A percentile compares a stretch with the other conserved stretches of the same genome.
These are phyloP conservation scores for Thelephora aurantiotincta DNA, from an alignment of 768 basidiomycete genomes.

Conservation along the genomic window DNA sequence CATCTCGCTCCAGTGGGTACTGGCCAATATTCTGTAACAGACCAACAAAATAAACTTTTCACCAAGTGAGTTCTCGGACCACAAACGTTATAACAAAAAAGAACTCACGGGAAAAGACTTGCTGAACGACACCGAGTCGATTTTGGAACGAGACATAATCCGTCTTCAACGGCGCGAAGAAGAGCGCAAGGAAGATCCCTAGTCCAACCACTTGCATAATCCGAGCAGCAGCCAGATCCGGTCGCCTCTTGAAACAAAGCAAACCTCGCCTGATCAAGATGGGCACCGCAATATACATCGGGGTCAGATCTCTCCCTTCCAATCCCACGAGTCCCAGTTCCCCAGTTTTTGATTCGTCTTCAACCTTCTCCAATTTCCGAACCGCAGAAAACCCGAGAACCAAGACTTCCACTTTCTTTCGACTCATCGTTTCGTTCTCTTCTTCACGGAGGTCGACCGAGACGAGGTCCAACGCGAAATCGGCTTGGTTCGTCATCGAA, in stretches of 20 bases:
- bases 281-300: constrained; percentile 21
- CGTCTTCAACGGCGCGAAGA: constrained; percentile 20
- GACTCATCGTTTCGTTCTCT: constrained; percentile 3
- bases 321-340: constrained; percentile 1
- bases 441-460: constrained; percentile 7
- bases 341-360: constrained; percentile 2
- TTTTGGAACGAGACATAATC: constrained; percentile 26
- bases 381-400: constrained; percentile 1
- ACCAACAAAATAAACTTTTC: constrained; percentile 20
- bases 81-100: neutral
- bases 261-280: constrained; percentile 23
- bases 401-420: constrained; percentile 3
- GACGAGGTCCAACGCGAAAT: constrained; percentile 25
- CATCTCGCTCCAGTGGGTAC: constrained; percentile 26
- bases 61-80: too few species aligned
- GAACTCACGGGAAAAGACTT: constrained; percentile 13
- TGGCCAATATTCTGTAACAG: constrained; percentile 17
- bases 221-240: constrained; percentile 15
- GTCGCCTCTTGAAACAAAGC: constrained; percentile 24
- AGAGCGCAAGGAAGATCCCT: constrained; percentile 18
- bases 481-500: constrained; percentile 23
- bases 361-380: neutral
- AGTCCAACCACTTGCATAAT: constrained; percentile 10
- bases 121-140: constrained; percentile 21
- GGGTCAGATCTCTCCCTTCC: constrained; percentile 14